These are phyloP conservation scores for Microcera coccophila DNA, from an alignment of 2,329 filamentous ascomycete genomes.

Conservation along the genomic window DNA sequence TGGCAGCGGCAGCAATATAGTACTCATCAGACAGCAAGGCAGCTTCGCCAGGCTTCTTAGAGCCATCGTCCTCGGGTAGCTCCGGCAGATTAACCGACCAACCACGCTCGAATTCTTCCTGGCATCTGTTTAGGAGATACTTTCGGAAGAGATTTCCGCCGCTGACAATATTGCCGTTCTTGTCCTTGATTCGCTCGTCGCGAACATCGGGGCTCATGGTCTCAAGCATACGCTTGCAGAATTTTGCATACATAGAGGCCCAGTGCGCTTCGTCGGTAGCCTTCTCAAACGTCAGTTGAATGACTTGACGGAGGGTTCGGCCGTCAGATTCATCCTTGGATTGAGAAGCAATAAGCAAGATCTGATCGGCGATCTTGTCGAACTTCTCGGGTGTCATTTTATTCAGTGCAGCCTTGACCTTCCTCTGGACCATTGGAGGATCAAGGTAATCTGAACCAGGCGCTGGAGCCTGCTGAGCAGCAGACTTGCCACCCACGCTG, in stretches of 20 bases:
- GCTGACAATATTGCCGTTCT: slow-evolving; percentile 79
- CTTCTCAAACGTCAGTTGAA: slow-evolving; percentile 98
- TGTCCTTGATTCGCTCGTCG: slow-evolving; percentile 92
- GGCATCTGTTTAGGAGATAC: slow-evolving; percentile 96
- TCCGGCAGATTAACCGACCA: slow-evolving; percentile 86
- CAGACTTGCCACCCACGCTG: slow-evolving; percentile 53
- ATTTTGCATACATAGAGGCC: slow-evolving; percentile 98
- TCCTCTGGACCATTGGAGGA: slow-evolving; percentile 91
- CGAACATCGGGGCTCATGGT: slow-evolving; percentile 93
- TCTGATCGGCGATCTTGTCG: slow-evolving; percentile 89
- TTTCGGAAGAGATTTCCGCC: slow-evolving; percentile 96
- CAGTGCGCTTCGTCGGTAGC: slow-evolving; percentile 97
- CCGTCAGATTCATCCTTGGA: slow-evolving; percentile 95
- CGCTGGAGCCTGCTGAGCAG: slow-evolving; percentile 36
- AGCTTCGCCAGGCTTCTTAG: slow-evolving; percentile 63
- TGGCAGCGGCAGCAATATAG: slow-evolving; percentile 87
- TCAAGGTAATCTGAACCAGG: slow-evolving; percentile 62
- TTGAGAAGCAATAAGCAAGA: slow-evolving; percentile 85
- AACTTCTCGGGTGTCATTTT: slow-evolving; percentile 99
- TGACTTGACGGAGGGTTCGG: slow-evolving; percentile 92
- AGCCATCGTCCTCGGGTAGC: slow-evolving; percentile 46
- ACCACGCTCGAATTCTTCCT: slow-evolving; percentile 97
- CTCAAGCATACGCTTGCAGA: slow-evolving; percentile 95
- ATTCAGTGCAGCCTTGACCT: slow-evolving; percentile 97
- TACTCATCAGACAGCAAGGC: slow-evolving; percentile 93